These are phyloP conservation scores for Penicillium cataractarum DNA, from an alignment of 495 filamentous ascomycete species.

Conservation along the genomic window DNA sequence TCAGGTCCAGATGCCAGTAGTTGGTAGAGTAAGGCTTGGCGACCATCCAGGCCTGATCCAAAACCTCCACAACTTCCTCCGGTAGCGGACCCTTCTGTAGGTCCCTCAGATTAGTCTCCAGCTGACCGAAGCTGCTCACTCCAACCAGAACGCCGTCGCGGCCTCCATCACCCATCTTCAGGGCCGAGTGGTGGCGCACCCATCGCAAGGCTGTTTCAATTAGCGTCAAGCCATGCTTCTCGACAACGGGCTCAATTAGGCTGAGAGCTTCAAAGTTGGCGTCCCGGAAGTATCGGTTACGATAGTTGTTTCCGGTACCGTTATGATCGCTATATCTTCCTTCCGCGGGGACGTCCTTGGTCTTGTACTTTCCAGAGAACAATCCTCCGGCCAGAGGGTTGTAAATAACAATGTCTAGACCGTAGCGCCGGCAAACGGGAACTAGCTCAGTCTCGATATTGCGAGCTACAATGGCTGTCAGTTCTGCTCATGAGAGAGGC, in stretches of 20 bases:
- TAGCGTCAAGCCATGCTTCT: slow-evolving; percentile 76
- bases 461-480: slow-evolving; percentile 61
- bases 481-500: slow-evolving; percentile 26
- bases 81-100: slow-evolving; percentile 88
- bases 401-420: slow-evolving; percentile 87
- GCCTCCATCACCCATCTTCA: slow-evolving; percentile 73
- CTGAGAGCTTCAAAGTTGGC: slow-evolving; percentile 75
- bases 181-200: slow-evolving; percentile 76
- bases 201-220: slow-evolving; percentile 85
- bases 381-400: slow-evolving; percentile 86
- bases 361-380: slow-evolving; percentile 85
- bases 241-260: slow-evolving; percentile 70
- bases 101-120: slow-evolving; percentile 74
- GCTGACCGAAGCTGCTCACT: slow-evolving; percentile 71
- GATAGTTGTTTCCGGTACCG: slow-evolving; percentile 64
- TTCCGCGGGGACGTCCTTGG: slow-evolving; percentile 62
- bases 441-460: slow-evolving; percentile 81
- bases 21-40: slow-evolving; percentile 66
- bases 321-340: slow-evolving; percentile 71
- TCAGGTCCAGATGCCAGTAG: slow-evolving; percentile 78
- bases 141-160: slow-evolving; percentile 82
- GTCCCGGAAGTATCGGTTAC: slow-evolving; percentile 80
- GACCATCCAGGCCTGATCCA: slow-evolving; percentile 75
- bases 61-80: slow-evolving; percentile 74
- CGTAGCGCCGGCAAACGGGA: slow-evolving; percentile 78